Percentiles rank a stretch among this genome's conserved stretches.
phyloP scores from a whole-genome alignment of 768 basidiomycete species.

The Auricularia auricula-judae region DNA sequence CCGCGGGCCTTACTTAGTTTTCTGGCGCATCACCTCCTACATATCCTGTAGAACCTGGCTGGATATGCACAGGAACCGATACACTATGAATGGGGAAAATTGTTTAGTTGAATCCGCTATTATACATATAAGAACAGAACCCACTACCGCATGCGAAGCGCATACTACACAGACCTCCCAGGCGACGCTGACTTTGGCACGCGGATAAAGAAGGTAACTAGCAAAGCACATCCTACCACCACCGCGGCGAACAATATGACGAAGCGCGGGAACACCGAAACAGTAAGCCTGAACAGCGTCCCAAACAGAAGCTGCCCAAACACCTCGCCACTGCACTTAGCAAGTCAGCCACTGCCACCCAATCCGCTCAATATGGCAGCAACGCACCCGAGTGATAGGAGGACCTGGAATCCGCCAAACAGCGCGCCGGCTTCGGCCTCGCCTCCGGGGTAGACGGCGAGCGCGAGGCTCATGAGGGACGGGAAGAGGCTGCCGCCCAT shows the following conservation, averaged over 20 bases:
- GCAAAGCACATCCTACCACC: neutral
- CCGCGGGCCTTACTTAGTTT: no score
- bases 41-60: no score
- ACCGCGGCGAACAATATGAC: neutral
- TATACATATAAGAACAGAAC: no score
- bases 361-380: no score
- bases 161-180: neutral
- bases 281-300: neutral
- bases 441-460: neutral
- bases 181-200: neutral
- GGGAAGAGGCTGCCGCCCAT: neutral
- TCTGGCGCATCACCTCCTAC: no score
- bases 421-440: neutral
- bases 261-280: neutral
- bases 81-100: no score
- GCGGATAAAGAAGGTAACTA: neutral
- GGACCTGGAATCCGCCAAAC: neutral
- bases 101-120: no score
- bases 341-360: no score
- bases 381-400: neutral
- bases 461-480: neutral
- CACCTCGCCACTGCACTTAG: neutral
- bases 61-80: no score
- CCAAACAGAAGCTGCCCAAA: neutral
- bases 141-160: no score